Base-by-base conservation (phyloP, 805 yeast species). In the Kazachstania psychrophila region DNA sequence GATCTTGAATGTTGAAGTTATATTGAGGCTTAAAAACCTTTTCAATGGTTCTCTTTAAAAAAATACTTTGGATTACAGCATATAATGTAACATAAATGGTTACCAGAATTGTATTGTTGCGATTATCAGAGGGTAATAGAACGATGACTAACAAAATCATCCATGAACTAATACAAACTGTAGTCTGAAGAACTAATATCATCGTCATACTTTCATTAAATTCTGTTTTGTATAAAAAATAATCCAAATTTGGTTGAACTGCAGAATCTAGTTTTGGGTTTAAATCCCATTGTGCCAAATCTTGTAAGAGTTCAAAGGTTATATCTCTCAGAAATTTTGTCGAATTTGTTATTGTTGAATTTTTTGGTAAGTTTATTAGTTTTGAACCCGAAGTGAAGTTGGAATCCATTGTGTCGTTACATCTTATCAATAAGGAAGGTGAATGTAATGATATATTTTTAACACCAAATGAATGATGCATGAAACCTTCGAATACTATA, bases 141-240 rank as follows among this genome's bases (percentile, higher is more conserved):
- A 72, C 50, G 29, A 80, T 62, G 23, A 81, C 57, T 13, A 80
- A 42, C 34, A 79, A 59, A 18, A 84, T 62, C 75, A 82, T 74
- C 94, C 94, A 84, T 19, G 78, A 65, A 12, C 79, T 69, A 5
- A 75, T 73, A 41, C 75, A 73, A 14, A 73, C 63, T 0, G 77
- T 73, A 37, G 74, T 66, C 4, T 70, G 51, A n/a, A 70, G 69
- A 56, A 73, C 77, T 30, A 72, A 58, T 3, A 76, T 58, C 28
- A 68, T 54, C 2, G 68, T 53, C 31, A 66, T 62, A 12, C 73
- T 62, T 17, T 57, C 52, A 4, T 48, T 42, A 37, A 68, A 69
- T 1, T 47, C 40, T 37, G 68, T 72, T 38, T 53, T 61, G 4
- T 42, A 27, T 15, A 50, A 31, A 19, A 44, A 32, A 3, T 28